phyloP scores from a whole-genome alignment of 1,284 basidiomycete species.

The Sparassis latifolia region DNA sequence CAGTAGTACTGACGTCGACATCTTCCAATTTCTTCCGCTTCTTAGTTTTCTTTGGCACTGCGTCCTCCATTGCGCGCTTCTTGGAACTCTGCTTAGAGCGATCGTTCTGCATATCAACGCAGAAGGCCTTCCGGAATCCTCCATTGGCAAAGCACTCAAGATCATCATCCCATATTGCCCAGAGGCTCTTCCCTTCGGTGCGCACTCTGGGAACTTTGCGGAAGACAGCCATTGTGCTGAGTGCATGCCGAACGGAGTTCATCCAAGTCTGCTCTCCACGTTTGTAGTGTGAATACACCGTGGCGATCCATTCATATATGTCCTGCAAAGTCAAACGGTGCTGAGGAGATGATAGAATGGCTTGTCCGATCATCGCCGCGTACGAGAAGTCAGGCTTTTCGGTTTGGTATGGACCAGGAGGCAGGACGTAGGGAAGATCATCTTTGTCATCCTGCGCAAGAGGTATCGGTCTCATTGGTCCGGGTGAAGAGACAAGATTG shows the following conservation, averaged over 20 bases:
- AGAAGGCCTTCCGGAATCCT: conserved; percentile 63
- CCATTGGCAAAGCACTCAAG: conserved; percentile 64
- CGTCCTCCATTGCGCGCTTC: conserved; percentile 18
- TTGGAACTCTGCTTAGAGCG: conserved; percentile 13
- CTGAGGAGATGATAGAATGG: conserved; percentile 79
- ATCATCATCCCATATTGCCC: conserved; percentile 73
- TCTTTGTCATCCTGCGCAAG: conserved; percentile 54
- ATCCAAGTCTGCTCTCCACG: conserved; percentile 94
- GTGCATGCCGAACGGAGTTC: conserved; percentile 84
- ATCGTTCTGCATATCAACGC: conserved; percentile 52
- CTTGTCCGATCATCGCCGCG: conserved; percentile 93
- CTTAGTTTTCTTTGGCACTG: conserved; percentile 37
- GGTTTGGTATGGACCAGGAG: conserved; percentile 74
- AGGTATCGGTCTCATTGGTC: conserved; percentile 58
- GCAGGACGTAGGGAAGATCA: conserved; percentile 67
- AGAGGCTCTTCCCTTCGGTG: conserved; percentile 63
- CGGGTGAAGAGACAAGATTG: conserved; percentile 75
- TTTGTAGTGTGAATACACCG: conserved; percentile 90
- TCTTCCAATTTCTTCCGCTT: conserved; percentile 34
- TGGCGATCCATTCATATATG: conserved; percentile 94
- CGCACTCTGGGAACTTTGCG: conserved; percentile 64
- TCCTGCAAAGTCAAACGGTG: conserved; percentile 89
- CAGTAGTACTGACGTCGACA: conserved; percentile 9
- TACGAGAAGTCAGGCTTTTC: conserved; percentile 84
- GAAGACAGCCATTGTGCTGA: conserved; percentile 78